Conservation (phyloP, 1,284 basidiomycete genomes). For the Naganishia sp. region DNA sequence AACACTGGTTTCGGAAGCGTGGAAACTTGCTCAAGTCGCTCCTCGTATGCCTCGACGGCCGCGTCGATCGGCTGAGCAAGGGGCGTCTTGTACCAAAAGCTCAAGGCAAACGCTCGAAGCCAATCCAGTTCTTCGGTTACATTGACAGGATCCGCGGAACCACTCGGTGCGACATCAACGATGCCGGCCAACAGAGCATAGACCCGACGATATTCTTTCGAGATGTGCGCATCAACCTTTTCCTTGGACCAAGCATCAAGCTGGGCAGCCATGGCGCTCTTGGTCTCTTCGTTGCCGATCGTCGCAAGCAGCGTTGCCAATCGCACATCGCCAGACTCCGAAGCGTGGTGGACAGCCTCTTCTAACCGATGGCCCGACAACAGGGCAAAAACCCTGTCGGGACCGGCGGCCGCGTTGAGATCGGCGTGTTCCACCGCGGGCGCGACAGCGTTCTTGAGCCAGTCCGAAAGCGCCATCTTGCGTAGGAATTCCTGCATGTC, state of each 20-base stretch:
- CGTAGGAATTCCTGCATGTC: conserved; percentile 63
- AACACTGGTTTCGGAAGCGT: conserved; percentile 36
- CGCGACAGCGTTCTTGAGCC: conserved; percentile 78
- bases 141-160: conserved; percentile 60
- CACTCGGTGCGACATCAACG: conserved; percentile 65
- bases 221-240: conserved; percentile 71
- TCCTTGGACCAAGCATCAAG: conserved; percentile 81
- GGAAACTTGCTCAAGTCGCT: conserved; percentile 54
- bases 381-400: conserved; percentile 69
- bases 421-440: conserved; percentile 73
- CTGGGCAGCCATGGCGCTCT: conserved; percentile 74
- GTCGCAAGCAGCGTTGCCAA: conserved; percentile 88
- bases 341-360: conserved; percentile 74
- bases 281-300: conserved; percentile 73
- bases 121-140: conserved; percentile 86
- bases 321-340: conserved; percentile 76
- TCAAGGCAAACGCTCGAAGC: conserved; percentile 89
- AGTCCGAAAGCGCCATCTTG: conserved; percentile 77
- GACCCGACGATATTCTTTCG: conserved; percentile 70
- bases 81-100: conserved; percentile 82
- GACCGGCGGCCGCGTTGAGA: conserved; percentile 58
- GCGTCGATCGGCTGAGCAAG: conserved; percentile 72
- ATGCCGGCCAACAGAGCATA: conserved; percentile 86
- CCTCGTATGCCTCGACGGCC: conserved; percentile 69
- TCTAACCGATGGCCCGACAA: conserved; percentile 86